phyloP scores from a whole-genome alignment of 2,329 filamentous ascomycete genomes.

The Diaporthe vexans region DNA sequence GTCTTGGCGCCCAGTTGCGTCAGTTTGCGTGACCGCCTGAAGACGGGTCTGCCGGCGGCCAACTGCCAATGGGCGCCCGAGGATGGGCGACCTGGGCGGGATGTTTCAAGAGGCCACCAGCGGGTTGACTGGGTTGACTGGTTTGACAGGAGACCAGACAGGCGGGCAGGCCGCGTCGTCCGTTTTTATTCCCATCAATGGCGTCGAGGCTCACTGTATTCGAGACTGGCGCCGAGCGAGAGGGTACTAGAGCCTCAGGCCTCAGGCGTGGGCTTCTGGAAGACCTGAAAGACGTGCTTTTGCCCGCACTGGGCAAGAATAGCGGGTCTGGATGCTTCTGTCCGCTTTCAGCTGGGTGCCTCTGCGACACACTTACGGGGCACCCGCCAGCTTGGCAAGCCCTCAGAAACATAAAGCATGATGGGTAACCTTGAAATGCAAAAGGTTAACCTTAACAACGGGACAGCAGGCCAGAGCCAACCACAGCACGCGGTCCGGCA shows the following conservation, averaged over 20 bases:
- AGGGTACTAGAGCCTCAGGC: neutral
- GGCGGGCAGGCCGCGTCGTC: neutral
- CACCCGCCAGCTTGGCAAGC: slow-evolving; percentile 28
- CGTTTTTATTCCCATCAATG: slow-evolving; percentile 11
- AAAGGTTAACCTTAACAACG: slow-evolving; percentile 29
- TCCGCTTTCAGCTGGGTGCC: neutral
- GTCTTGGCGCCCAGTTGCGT: slow-evolving; percentile 24
- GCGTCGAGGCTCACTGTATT: neutral
- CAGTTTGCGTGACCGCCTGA: slow-evolving; percentile 27
- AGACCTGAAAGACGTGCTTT: neutral
- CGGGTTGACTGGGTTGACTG: slow-evolving; percentile 25
- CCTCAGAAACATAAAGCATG: slow-evolving; percentile 17
- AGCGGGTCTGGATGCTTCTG: neutral
- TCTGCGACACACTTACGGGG: slow-evolving; percentile 24
- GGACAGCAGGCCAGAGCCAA: neutral
- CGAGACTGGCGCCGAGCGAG: slow-evolving; percentile 15
- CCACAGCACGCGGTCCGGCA: slow-evolving; percentile 6
- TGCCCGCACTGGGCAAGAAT: neutral
- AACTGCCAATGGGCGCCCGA: slow-evolving; percentile 21
- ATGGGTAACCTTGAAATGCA: slow-evolving; percentile 30
- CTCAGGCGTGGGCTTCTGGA: slow-evolving; percentile 5
- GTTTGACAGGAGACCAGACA: slow-evolving; percentile 18
- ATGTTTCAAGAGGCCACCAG: slow-evolving; percentile 19
- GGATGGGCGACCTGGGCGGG: slow-evolving; percentile 21
- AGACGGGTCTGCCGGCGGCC: slow-evolving; percentile 28